phyloP scores from a whole-genome alignment of 257 asterid species.

The Plantago elongata region DNA sequence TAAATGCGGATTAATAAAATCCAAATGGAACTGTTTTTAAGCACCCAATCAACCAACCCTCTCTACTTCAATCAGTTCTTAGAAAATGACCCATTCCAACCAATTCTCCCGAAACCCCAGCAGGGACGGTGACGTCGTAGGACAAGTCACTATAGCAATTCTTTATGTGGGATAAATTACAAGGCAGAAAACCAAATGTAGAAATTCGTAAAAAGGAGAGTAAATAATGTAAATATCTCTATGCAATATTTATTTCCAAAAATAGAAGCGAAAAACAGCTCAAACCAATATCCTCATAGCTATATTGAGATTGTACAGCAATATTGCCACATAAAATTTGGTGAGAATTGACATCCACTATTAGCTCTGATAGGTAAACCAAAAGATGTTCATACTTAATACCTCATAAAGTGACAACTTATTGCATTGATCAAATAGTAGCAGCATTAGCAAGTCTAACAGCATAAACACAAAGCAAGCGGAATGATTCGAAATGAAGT shows the following conservation, averaged over 20 bases:
- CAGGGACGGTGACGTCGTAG: constrained; percentile 42
- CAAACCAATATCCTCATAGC: constrained; percentile 21
- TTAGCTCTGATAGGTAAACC: constrained; percentile 9
- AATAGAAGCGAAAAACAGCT: constrained; percentile 24
- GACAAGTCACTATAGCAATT: constrained; percentile 29
- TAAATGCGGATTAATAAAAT: neutral
- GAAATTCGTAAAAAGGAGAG: constrained; percentile 19
- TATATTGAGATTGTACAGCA: constrained; percentile 22
- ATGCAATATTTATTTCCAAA: neutral
- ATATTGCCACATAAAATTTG: constrained; percentile 11
- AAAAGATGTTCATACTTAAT: neutral
- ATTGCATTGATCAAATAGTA: constrained; percentile 24
- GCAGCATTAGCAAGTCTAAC: constrained; percentile 18
- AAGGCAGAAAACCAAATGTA: constrained; percentile 23
- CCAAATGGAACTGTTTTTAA: constrained; percentile 8
- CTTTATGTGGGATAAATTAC: constrained; percentile 31
- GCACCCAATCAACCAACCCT: neutral
- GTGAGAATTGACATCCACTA: constrained; percentile 19
- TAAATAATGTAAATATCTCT: constrained; percentile 23
- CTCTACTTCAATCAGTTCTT: constrained; percentile 14
- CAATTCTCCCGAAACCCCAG: constrained; percentile 32
- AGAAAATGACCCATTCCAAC: constrained; percentile 37
- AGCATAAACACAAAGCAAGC: constrained; percentile 29
- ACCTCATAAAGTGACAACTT: neutral
- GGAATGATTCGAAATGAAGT: constrained; percentile 26